phyloP scores from a whole-genome alignment of 2,329 filamentous ascomycete genomes.

The Nannizziopsis arthrosporioides region DNA sequence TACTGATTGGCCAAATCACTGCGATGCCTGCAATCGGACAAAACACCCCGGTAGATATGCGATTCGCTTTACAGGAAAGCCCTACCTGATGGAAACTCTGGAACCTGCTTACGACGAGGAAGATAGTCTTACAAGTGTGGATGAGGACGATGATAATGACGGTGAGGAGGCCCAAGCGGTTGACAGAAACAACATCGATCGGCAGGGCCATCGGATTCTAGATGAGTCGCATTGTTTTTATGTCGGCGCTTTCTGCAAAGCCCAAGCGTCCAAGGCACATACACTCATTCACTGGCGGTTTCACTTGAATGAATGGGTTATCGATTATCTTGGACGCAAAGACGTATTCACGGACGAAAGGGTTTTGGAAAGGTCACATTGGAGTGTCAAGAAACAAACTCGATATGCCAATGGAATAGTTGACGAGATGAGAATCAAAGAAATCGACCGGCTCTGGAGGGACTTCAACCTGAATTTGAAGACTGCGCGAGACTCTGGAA shows the following conservation, averaged over 20 bases:
- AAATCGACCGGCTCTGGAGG: conserved; percentile 50
- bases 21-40: conserved; percentile 59
- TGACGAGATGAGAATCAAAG: conserved; percentile 51
- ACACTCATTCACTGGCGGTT: conserved; percentile 64
- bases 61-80: conserved; percentile 51
- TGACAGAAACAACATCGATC: conserved; percentile 30
- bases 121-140: conserved; percentile 24
- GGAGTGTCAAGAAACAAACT: conserved; percentile 48
- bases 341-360: conserved; percentile 48
- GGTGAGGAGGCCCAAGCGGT: conserved; percentile 24
- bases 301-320: conserved; percentile 60
- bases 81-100: conserved; percentile 55
- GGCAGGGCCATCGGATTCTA: conserved; percentile 38
- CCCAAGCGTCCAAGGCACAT: conserved; percentile 59
- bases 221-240: conserved; percentile 39
- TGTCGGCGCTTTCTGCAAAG: conserved; percentile 47
- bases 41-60: conserved; percentile 56
- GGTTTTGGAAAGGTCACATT: conserved; percentile 49
- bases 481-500: conserved; percentile 38
- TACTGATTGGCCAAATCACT: conserved; percentile 40
- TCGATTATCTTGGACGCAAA: conserved; percentile 47
- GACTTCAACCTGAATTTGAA: conserved; percentile 56
- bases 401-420: conserved; percentile 53
- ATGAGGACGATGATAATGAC: conserved; percentile 32
- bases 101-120: conserved; percentile 47